Evolutionary conservation across 2,329 filamentous ascomycete species (phyloP).

Genomic region (Hypoxylon sp.): DNA sequence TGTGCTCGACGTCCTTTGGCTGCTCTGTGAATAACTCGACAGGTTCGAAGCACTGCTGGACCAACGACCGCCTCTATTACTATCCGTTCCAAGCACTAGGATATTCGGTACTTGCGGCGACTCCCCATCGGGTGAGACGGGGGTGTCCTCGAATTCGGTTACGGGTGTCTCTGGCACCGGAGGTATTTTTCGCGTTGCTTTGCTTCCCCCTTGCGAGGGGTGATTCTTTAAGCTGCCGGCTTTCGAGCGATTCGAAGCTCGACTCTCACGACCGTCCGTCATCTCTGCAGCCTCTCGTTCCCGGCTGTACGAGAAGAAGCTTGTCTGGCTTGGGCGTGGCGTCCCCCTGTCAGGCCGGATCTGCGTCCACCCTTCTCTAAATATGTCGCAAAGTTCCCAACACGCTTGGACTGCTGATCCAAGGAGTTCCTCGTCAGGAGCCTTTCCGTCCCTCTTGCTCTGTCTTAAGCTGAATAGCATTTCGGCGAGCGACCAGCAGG

Average conservation of each 20-base stretch:
- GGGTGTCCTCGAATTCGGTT: conserved; percentile 94
- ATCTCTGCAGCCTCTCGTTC: conserved; percentile 60
- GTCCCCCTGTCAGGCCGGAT: conserved; percentile 88
- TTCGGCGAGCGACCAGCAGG: conserved; percentile 92
- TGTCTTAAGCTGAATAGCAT: conserved; percentile 94
- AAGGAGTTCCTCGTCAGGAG: conserved; percentile 85
- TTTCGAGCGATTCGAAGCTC: conserved; percentile 69
- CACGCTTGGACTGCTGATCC: conserved; percentile 92
- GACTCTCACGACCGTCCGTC: conserved; percentile 63
- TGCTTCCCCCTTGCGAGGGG: conserved; percentile 60
- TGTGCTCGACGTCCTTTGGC: conserved; percentile 76
- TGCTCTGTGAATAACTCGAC: conserved; percentile 83
- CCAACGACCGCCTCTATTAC: conserved; percentile 77
- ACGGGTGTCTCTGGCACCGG: conserved; percentile 88
- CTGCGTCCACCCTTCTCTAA: conserved; percentile 92
- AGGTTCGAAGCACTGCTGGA: conserved; percentile 85
- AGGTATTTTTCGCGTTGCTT: conserved; percentile 60
- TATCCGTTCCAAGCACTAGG: conserved; percentile 82
- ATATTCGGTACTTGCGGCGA: conserved; percentile 87
- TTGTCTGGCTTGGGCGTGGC: conserved; percentile 83
- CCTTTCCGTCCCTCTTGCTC: conserved; percentile 79
- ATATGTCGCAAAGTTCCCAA: conserved; percentile 95
- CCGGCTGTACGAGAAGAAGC: conserved; percentile 70
- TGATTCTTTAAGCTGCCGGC: conserved; percentile 66
- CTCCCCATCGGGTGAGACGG: conserved; percentile 84